phyloP scores from a whole-genome alignment of 768 basidiomycete genomes.

The Xerocomus spinulosus region DNA sequence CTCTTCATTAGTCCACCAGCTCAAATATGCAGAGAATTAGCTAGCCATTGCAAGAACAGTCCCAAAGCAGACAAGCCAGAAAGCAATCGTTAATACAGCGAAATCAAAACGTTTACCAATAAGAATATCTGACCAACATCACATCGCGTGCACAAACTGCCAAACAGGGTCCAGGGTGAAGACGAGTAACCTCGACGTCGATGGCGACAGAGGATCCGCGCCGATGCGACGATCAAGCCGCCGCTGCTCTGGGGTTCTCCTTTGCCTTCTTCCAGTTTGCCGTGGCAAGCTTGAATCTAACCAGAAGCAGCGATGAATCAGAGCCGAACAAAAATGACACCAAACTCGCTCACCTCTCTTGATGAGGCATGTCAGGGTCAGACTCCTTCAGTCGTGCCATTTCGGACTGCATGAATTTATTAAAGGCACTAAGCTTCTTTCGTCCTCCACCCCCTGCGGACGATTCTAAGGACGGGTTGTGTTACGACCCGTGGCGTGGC shows the following conservation, averaged over 20 bases:
- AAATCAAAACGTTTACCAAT: slow-evolving; percentile 28
- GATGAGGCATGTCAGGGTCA: slow-evolving; percentile 67
- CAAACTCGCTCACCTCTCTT: slow-evolving; percentile 52
- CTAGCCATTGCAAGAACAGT: background rate
- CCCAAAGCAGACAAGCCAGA: slow-evolving; percentile 8
- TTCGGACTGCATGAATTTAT: slow-evolving; percentile 77
- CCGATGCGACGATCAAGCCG: slow-evolving; percentile 17
- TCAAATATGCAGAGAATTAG: background rate
- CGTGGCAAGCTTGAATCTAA: slow-evolving; percentile 68
- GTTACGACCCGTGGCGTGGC: slow-evolving; percentile 16
- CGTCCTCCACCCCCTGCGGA: slow-evolving; percentile 45
- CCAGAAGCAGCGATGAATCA: slow-evolving; percentile 3
- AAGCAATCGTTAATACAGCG: slow-evolving; percentile 15
- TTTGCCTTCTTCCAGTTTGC: slow-evolving; percentile 74
- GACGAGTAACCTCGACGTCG: slow-evolving; percentile 7
- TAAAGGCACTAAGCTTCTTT: slow-evolving; percentile 68
- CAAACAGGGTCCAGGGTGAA: slow-evolving; percentile 17
- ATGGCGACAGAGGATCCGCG: slow-evolving; percentile 5
- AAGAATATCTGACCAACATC: slow-evolving; percentile 26
- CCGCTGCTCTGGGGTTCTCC: slow-evolving; percentile 51
- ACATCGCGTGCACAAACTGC: slow-evolving; percentile 10
- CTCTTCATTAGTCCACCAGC: background rate
- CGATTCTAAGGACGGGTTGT: slow-evolving; percentile 42
- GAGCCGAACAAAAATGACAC: background rate
- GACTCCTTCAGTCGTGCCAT: slow-evolving; percentile 75